These are phyloP conservation scores for Sphaerosporella brunnea DNA, from an alignment of 495 filamentous ascomycete genomes.

Conservation along the genomic window DNA sequence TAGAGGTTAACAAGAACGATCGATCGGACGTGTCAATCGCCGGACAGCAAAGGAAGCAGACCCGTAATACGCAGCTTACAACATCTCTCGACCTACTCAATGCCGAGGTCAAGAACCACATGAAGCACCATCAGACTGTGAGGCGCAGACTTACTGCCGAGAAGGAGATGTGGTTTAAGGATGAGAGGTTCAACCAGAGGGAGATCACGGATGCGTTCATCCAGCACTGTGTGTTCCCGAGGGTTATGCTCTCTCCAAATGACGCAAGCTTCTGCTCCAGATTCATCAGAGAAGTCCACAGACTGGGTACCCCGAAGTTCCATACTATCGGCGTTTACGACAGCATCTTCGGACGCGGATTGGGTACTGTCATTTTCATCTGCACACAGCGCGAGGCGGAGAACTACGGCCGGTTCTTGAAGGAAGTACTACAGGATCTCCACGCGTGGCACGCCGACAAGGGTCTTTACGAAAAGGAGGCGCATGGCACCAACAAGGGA, in stretches of 20 bases:
- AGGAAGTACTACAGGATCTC: conserved; percentile 59
- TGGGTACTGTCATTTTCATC: conserved; percentile 65
- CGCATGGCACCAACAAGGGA: conserved; percentile 43
- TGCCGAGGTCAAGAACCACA: conserved; percentile 50
- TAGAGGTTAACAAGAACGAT: conserved; percentile 46
- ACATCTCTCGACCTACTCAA: conserved; percentile 44
- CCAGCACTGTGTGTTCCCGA: conserved; percentile 78
- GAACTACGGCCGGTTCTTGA: conserved; percentile 74
- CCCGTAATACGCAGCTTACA: conserved; percentile 40
- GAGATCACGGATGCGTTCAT: conserved; percentile 55
- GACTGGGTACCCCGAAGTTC: conserved; percentile 65
- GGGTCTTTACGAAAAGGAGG: conserved; percentile 59
- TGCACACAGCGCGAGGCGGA: conserved; percentile 82
- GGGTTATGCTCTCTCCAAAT: conserved; percentile 60
- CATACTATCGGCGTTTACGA: conserved; percentile 70
- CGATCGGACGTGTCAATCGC: conserved; percentile 48
- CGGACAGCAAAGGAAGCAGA: conserved; percentile 45
- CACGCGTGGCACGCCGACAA: conserved; percentile 67
- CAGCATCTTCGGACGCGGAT: conserved; percentile 57
- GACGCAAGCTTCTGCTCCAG: conserved; percentile 77
- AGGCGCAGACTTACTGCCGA: conserved; percentile 51
- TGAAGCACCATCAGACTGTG: conserved; percentile 45
- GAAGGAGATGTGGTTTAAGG: conserved; percentile 61
- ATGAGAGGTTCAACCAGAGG: conserved; percentile 43
- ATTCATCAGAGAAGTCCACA: conserved; percentile 72